Conservation (phyloP, 2,329 filamentous ascomycete species). For the Didymella sp. region DNA sequence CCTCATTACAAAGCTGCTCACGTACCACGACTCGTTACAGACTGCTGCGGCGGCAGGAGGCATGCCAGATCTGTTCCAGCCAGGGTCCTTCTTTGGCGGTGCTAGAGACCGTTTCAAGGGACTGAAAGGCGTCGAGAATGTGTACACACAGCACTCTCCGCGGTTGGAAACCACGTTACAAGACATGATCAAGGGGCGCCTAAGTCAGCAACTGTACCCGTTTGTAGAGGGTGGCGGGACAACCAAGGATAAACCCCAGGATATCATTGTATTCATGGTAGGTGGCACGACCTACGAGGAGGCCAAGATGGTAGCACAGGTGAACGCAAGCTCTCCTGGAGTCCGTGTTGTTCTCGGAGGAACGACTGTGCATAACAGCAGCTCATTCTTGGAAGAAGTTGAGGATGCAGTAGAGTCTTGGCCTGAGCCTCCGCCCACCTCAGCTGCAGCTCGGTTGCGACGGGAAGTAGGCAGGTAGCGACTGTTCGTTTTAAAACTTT, state of each 20-base stretch:
- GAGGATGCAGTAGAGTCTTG: slow-evolving; percentile 86
- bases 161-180: slow-evolving; percentile 86
- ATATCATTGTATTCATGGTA: slow-evolving; percentile 93
- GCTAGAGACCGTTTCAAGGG: slow-evolving; percentile 90
- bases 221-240: slow-evolving; percentile 89
- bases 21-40: slow-evolving; percentile 87
- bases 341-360: slow-evolving; percentile 88
- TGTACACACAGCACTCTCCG: slow-evolving; percentile 97
- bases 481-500: not conserved
- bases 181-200: slow-evolving; percentile 87
- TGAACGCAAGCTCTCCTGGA: slow-evolving; percentile 90
- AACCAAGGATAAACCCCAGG: slow-evolving; percentile 94
- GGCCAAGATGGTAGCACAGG: slow-evolving; percentile 91
- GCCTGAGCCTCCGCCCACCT: slow-evolving; percentile 67
- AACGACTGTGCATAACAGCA: slow-evolving; percentile 86
- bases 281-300: slow-evolving; percentile 96
- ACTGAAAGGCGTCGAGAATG: slow-evolving; percentile 96
- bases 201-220: slow-evolving; percentile 87
- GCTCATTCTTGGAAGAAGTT: slow-evolving; percentile 87
- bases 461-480: slow-evolving; percentile 63
- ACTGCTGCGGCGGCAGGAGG: slow-evolving; percentile 74
- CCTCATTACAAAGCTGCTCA: slow-evolving; percentile 80
- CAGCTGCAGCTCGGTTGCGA: slow-evolving; percentile 67
- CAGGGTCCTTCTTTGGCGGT: slow-evolving; percentile 83
- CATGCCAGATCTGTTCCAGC: slow-evolving; percentile 91